Base-by-base conservation (phyloP, 1,284 basidiomycete species). In the Apiotrichum montevideense region DNA sequence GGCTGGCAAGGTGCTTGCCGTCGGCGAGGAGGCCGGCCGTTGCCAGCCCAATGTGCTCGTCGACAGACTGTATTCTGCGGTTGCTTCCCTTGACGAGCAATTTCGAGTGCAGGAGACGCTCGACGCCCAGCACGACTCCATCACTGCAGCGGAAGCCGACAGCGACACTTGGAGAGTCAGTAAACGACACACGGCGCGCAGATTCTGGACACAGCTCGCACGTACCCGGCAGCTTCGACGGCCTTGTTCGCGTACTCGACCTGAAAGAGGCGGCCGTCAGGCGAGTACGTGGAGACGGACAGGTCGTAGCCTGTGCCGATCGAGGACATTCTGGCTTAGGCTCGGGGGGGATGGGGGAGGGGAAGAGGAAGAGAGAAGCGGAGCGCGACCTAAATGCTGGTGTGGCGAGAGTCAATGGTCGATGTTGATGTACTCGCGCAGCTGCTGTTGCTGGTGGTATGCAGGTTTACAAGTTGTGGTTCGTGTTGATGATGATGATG, bases 291-390 rank as follows among this genome's bases (percentile, higher is more conserved):
- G 71, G 91, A 95, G 47, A 95, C 90, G 57, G 93, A 97, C 59
- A 98, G 87, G 82, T 98, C 95, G 81, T 98, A 98, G 56, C 95
- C 95, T 66, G 94, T 97, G 61, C 94, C 93, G 71, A 97, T 97
- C 54, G 94, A 96, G 55, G 94, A 94, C 92, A 96, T 96, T 55
- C 50, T 66, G 61, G 21, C 21, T 21, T 21, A 21, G 37, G 37
- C 37, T 39, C 9, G 37, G 37, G 37, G 7, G 41, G 11, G 41
- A 14, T 11, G 41, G 39, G 14, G 47, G 35, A 11, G 13, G 39
- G 3, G n/a, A 33, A 39, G 37, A 33, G 13, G 46, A 5, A n/a
- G 8, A 10, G 39, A 41, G 5, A 32, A 15, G 21, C 29, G 29
- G 32, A 50, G 42, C 5, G 21, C 35, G 49, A n/a, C 37, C 37